These are phyloP conservation scores for Prunus mira DNA, from an alignment of 306 rosid species.

Conservation along the genomic window DNA sequence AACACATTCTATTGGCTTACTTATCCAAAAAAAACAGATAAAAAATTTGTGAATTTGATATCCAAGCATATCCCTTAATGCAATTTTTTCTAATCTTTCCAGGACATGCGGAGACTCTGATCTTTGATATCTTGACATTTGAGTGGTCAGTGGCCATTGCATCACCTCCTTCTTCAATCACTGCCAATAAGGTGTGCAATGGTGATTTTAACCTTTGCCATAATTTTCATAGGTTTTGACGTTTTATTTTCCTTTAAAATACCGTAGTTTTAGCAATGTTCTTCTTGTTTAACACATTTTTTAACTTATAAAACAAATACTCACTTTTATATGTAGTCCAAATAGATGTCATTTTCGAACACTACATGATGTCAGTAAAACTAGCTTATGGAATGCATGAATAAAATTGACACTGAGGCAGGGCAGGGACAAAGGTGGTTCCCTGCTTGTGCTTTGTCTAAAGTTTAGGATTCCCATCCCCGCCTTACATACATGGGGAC, in stretches of 20 bases:
- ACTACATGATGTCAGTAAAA: background rate
- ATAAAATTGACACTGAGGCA: background rate
- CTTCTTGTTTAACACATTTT: background rate
- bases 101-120: constrained; percentile 85
- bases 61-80: background rate
- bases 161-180: constrained; percentile 74
- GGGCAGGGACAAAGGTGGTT: too few relatives aligned
- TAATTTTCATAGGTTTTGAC: background rate
- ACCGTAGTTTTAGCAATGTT: background rate
- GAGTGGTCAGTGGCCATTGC: constrained; percentile 75
- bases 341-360: background rate
- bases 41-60: background rate
- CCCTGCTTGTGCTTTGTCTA: too few relatives aligned
- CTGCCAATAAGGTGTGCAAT: constrained; percentile 50
- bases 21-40: background rate
- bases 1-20: background rate
- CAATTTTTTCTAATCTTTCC: constrained; percentile 10
- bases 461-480: too few relatives aligned
- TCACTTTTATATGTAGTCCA: too few relatives aligned
- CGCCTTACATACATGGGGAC: too few relatives aligned
- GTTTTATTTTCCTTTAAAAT: background rate
- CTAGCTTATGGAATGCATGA: background rate
- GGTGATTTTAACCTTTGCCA: constrained; percentile 7
- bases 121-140: constrained; percentile 69
- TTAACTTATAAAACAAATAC: background rate